Base-by-base conservation (phyloP, 371 early-diverging fungal genomes). In the Lichtheimia ornata region DNA sequence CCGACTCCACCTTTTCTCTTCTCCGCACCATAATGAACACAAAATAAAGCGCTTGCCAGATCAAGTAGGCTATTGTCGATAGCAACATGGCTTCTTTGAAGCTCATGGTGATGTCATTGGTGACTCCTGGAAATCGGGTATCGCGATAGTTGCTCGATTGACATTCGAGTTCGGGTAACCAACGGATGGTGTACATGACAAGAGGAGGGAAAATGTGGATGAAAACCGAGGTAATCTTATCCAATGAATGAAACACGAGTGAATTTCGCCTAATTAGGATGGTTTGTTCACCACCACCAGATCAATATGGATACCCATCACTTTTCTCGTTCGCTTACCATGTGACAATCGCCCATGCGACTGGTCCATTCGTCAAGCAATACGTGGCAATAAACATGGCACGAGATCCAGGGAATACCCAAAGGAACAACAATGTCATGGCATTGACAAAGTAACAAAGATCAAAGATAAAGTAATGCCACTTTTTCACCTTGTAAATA, bases 401-500 rank as follows among this genome's bases (percentile, higher is more conserved):
- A 11, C 66, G 59, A 12, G 82, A 82, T 7, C 74, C 58, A 6
- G 87, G 86, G 47, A 79, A 81, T 2, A 76, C 62, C 67, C 82
- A 82, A 12, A 88, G 62, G 42, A 70, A 85, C 6, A 84, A 43
- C 18, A 88, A 67, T 2, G 83, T 76, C 66, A 86, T 75, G 20
- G 69, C 72, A 65, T 90, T 90, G 51, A 86, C 85, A 71, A 82
- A 84, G 59, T 89, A 89, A 55, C 89, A 89, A 35, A 88, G 74
- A 79, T 89, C 89, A 64, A 87, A 87, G 42, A 86, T 69, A 61
- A 90, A 90, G 53, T 85, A 88, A 65, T 90, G 90, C 82, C 84
- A 88, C 42, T 77, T 69, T 45, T 76, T 77, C 20, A 66, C 70
- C 62, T 84, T 84, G 74, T 90, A 90, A 43, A 86, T 73, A 18